Evolutionary conservation across 1,284 basidiomycete species (phyloP).

Genomic region (Trichosporon sp.): DNA sequence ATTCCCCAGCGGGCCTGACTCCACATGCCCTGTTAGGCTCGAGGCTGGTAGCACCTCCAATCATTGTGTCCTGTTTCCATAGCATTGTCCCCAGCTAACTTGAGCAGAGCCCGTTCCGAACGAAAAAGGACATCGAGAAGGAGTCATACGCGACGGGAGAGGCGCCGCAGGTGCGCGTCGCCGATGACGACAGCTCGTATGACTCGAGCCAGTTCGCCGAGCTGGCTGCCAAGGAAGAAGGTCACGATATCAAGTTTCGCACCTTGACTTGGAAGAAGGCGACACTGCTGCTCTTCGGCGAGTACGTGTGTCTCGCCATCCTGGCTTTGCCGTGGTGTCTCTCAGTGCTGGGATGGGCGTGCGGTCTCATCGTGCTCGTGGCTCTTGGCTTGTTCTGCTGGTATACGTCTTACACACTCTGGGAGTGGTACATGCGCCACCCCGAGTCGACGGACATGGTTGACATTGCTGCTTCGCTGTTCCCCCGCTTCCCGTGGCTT

Average conservation of each 20-base stretch:
- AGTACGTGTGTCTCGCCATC: slow-evolving; percentile 56
- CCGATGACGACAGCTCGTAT: slow-evolving; percentile 8
- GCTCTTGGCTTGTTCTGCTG: slow-evolving; percentile 60
- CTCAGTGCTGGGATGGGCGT: slow-evolving; percentile 50
- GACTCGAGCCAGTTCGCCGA: slow-evolving; percentile 35
- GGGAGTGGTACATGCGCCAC: slow-evolving; percentile 64
- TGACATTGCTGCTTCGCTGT: slow-evolving; percentile 64
- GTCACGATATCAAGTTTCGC: slow-evolving; percentile 43
- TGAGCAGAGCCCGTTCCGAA: not conserved
- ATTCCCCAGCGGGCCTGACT: too few relatives aligned
- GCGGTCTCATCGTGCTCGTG: slow-evolving; percentile 62
- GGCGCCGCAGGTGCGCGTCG: not conserved
- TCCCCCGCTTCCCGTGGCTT: slow-evolving; percentile 37
- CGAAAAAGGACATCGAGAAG: slow-evolving; percentile 12
- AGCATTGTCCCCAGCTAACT: not conserved
- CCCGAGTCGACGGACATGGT: slow-evolving; percentile 67
- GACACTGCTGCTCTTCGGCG: slow-evolving; percentile 51
- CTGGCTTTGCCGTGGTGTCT: slow-evolving; percentile 50
- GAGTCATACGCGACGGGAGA: not conserved
- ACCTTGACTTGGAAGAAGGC: slow-evolving; percentile 54
- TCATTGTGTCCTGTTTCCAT: too few relatives aligned
- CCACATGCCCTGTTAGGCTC: too few relatives aligned
- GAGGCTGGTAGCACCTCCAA: too few relatives aligned
- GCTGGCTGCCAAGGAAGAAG: slow-evolving; percentile 43
- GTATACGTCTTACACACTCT: slow-evolving; percentile 52